Conservation (phyloP, 1,139 yeast species). For the Fermentozyma sake region DNA sequence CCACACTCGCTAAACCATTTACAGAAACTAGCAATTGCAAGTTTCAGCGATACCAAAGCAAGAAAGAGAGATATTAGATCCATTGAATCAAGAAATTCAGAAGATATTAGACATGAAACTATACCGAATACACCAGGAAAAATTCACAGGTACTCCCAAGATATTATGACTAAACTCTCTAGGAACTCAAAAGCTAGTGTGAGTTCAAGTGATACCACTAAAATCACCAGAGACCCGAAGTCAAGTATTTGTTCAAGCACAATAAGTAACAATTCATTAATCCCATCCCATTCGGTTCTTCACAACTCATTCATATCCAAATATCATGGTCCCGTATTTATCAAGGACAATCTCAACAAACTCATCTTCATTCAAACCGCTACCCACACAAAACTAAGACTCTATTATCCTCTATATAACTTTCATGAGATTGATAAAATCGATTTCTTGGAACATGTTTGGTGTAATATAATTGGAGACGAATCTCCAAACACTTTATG, state of each 20-base stretch:
- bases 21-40: conserved; percentile 43
- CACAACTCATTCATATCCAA: conserved; percentile 1
- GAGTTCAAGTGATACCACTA: background rate
- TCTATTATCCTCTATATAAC: conserved; percentile 1
- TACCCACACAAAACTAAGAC: background rate
- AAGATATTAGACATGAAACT: too few relatives aligned
- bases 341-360: conserved; percentile 3
- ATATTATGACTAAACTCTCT: too few relatives aligned
- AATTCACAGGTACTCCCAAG: too few relatives aligned
- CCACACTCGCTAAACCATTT: conserved; percentile 58
- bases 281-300: background rate
- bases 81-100: too few relatives aligned
- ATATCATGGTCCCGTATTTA: too few relatives aligned
- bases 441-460: conserved; percentile 31
- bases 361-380: conserved; percentile 5
- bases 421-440: conserved; percentile 1
- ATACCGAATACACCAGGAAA: too few relatives aligned
- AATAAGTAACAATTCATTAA: too few relatives aligned
- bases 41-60: conserved; percentile 30
- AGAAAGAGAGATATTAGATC: background rate
- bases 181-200: background rate
- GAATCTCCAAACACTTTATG: conserved; percentile 48
- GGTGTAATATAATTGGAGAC: conserved; percentile 62
- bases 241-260: background rate
- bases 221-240: background rate